A percentile compares a stretch with the other conserved stretches of the same genome.
Conservation (phyloP, 305 asterid species). For the Nicotiana rustica region DNA sequence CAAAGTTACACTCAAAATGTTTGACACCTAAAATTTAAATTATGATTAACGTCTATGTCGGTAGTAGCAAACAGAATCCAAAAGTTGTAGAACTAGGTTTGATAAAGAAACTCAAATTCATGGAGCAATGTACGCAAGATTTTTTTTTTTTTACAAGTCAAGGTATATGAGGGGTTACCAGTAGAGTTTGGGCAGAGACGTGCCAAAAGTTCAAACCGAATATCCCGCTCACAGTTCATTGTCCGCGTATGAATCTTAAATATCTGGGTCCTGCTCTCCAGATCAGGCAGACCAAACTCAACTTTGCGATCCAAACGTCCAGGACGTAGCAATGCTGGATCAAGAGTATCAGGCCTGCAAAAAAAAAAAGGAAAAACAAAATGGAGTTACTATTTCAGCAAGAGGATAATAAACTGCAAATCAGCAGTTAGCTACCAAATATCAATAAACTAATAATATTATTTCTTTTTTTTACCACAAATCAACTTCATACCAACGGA, state of each 20-base stretch:
- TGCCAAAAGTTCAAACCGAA: slow-evolving; percentile 90
- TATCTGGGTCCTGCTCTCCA: slow-evolving; percentile 92
- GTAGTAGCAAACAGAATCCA: not conserved
- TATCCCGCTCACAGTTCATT: slow-evolving; percentile 94
- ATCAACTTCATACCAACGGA: not conserved
- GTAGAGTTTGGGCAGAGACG: slow-evolving; percentile 98
- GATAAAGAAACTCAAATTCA: not conserved
- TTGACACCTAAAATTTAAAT: not conserved
- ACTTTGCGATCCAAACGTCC: slow-evolving; percentile 95
- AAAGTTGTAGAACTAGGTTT: not conserved
- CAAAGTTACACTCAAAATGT: not conserved
- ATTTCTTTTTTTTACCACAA: not conserved
- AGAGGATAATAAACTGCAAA: not conserved
- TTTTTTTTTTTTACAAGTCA: not conserved
- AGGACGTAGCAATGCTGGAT: slow-evolving; percentile 92
- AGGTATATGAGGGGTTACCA: slow-evolving; percentile 49
- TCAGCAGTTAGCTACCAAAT: not conserved
- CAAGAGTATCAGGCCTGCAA: slow-evolving; percentile 90
- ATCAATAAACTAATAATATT: not conserved
- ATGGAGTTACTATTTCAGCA: slow-evolving; percentile 6
- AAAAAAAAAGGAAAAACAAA: not conserved
- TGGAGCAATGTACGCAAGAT: not conserved
- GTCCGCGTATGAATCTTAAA: slow-evolving; percentile 96
- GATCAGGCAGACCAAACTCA: slow-evolving; percentile 95
- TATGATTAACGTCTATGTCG: not conserved